Evolutionary conservation across 768 basidiomycete genomes (phyloP), one percentile per base, ranked within the genome.

Genomic region (Leccinum boreale): DNA sequence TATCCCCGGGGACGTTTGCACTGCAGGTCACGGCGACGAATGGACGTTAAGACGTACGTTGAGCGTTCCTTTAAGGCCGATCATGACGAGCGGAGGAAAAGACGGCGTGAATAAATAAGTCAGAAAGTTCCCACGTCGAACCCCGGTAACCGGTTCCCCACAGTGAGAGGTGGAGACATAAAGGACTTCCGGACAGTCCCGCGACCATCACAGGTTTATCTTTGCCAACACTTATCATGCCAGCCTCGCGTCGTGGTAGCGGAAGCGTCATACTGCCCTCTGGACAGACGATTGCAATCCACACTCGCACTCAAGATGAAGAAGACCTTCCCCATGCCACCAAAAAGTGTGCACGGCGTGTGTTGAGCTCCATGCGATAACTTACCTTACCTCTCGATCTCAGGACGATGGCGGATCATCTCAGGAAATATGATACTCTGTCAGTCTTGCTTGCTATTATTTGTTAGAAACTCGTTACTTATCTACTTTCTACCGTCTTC

Each of bases 381-480:
- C 57, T 69, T 15, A 66, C 28, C 21, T 28, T 39, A 46, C 52
- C 7, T 23, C 47, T 23, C 35, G 33, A 57, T 58, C 36, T 26
- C 66, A 92, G 90, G 79, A 94, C 91, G 51, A 95, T 96, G 89
- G 87, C 90, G 24, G 94, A 96, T 76, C 92, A 95, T 66, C 81
- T 96, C 63, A 81, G 92, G 71, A 93, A 93, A 78, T 92, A 90
- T 67, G 94, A 95, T 77, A 87, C 79, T 67, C 69, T 92, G 86
- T 90, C 74, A 77, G 92, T 83, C 64, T 64, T 55, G 14, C 24
- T 39, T 49, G 53, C 28, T 11, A 12, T 36, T 28, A 35, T n/a
- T 28, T 45, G 46, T 21, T 33, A 17, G 51, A 33, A 23, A n/a
- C 31, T 47, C 17, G 35, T 33, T 23, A 17, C 58, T 65, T 11